Evolutionary conservation across 345 rosid species (phyloP).

Genomic region (Aquilaria yunnanensis): DNA sequence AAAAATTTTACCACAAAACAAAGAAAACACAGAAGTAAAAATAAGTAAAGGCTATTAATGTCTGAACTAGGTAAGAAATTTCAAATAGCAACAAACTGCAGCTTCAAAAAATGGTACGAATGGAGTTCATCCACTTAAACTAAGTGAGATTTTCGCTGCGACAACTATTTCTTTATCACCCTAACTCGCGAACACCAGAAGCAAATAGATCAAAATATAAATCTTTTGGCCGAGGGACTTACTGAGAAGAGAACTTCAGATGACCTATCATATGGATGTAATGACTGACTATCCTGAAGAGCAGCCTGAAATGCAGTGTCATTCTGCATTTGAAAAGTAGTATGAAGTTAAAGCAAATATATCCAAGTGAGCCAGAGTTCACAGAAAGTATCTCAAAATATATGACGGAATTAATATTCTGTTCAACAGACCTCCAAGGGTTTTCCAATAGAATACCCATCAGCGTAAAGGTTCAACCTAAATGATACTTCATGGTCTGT

Average conservation of each 20-base stretch:
- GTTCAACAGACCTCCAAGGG: constrained; percentile 60
- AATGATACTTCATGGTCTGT: constrained; percentile 79
- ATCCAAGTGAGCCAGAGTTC: background rate
- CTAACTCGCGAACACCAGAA: background rate
- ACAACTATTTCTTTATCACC: background rate
- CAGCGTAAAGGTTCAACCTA: constrained; percentile 57
- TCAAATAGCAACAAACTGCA: background rate
- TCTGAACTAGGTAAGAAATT: background rate
- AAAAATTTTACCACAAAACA: constrained; percentile 7
- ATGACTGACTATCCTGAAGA: constrained; percentile 56
- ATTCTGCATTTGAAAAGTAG: constrained; percentile 28
- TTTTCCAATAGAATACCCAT: constrained; percentile 76
- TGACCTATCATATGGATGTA: constrained; percentile 83
- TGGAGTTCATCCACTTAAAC: background rate
- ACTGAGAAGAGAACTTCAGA: constrained; percentile 86
- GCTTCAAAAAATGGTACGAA: constrained; percentile 2
- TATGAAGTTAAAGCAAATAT: constrained; percentile 9
- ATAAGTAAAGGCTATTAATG: background rate
- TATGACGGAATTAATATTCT: constrained; percentile 4
- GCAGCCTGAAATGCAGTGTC: constrained; percentile 36
- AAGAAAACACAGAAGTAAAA: background rate
- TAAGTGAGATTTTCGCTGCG: background rate
- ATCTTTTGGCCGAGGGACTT: constrained; percentile 15
- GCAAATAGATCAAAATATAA: background rate
- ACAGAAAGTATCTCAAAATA: background rate